Evolutionary conservation across 2,329 filamentous ascomycete species (phyloP).

Genomic region (Rutstroemia sp.): DNA sequence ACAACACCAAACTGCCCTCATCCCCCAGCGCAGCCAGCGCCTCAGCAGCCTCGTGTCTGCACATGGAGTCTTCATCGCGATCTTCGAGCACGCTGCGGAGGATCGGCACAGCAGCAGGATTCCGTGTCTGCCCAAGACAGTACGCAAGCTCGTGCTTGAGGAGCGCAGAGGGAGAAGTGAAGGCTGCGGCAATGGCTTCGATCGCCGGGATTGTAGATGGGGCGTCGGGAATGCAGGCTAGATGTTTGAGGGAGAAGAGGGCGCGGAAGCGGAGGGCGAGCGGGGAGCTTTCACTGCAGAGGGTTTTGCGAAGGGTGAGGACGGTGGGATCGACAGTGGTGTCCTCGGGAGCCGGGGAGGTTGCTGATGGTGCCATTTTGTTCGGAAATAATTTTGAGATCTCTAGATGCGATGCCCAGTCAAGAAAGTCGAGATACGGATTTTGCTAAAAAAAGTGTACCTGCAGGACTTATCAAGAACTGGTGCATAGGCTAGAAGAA

Average conservation of each 20-base stretch:
- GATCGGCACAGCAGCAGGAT: conserved; percentile 64
- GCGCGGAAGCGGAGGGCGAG: conserved; percentile 89
- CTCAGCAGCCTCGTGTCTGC: conserved; percentile 92
- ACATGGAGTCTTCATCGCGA: conserved; percentile 84
- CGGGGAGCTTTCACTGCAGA: conserved; percentile 72
- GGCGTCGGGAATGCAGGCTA: conserved; percentile 61
- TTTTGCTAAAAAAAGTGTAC: too few species aligned
- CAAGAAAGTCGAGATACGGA: too few species aligned
- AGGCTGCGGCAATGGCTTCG: conserved; percentile 80
- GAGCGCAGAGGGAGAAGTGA: conserved; percentile 76
- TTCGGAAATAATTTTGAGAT: neutral
- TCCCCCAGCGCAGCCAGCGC: conserved; percentile 84
- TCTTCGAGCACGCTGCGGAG: conserved; percentile 70
- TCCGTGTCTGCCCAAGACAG: conserved; percentile 86
- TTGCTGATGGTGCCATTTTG: conserved; percentile 29
- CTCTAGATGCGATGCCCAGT: too few species aligned
- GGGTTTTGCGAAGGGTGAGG: conserved; percentile 56
- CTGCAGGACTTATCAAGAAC: too few species aligned
- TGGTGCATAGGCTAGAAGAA: too few species aligned
- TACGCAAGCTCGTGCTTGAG: conserved; percentile 97
- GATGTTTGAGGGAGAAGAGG: conserved; percentile 93
- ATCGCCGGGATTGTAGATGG: conserved; percentile 51
- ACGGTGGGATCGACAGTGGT: conserved; percentile 31
- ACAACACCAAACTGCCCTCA: conserved; percentile 61
- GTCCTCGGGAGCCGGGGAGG: conserved; percentile 16